Evolutionary conservation across 495 filamentous ascomycete species (phyloP).

Genomic region (Amorphotheca resinae): DNA sequence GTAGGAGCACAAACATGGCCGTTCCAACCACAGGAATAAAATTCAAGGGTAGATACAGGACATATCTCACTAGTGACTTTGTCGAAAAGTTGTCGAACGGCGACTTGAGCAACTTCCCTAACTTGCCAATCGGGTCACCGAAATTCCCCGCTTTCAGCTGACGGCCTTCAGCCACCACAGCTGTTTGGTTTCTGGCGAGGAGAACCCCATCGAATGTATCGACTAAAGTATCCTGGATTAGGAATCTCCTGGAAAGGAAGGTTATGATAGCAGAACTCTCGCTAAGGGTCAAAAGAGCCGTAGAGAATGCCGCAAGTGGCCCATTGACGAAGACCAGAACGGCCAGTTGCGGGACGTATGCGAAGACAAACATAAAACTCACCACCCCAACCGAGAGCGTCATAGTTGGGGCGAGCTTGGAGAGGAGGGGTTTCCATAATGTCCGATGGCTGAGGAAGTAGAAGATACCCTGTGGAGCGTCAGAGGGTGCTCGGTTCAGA

Average conservation of each 20-base stretch:
- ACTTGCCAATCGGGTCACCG: slow-evolving; percentile 46
- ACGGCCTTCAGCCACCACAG: slow-evolving; percentile 58
- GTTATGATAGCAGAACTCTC: slow-evolving; percentile 73
- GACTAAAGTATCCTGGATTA: slow-evolving; percentile 67
- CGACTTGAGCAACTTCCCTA: slow-evolving; percentile 60
- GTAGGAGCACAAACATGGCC: slow-evolving; percentile 59
- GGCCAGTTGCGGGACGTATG: slow-evolving; percentile 81
- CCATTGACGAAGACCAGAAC: slow-evolving; percentile 74
- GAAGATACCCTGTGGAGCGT: slow-evolving; percentile 50
- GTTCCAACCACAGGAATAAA: slow-evolving; percentile 84
- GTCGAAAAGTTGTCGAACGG: slow-evolving; percentile 58
- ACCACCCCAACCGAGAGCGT: slow-evolving; percentile 43
- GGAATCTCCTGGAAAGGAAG: slow-evolving; percentile 57
- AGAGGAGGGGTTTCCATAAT: slow-evolving; percentile 56
- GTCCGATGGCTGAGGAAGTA: slow-evolving; percentile 61
- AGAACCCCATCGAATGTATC: slow-evolving; percentile 88
- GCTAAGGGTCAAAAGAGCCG: slow-evolving; percentile 63
- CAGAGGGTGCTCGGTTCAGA: not conserved
- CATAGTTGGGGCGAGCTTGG: slow-evolving; percentile 54
- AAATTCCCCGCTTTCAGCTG: slow-evolving; percentile 45
- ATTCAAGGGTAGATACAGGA: slow-evolving; percentile 77
- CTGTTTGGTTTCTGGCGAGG: slow-evolving; percentile 38
- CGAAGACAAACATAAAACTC: slow-evolving; percentile 65
- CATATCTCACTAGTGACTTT: slow-evolving; percentile 51
- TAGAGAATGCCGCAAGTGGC: slow-evolving; percentile 66